Percentiles rank a stretch among this genome's conserved stretches.
These are phyloP conservation scores for Kwoniella sp. DNA, from an alignment of 768 basidiomycete genomes.

Conservation along the genomic window DNA sequence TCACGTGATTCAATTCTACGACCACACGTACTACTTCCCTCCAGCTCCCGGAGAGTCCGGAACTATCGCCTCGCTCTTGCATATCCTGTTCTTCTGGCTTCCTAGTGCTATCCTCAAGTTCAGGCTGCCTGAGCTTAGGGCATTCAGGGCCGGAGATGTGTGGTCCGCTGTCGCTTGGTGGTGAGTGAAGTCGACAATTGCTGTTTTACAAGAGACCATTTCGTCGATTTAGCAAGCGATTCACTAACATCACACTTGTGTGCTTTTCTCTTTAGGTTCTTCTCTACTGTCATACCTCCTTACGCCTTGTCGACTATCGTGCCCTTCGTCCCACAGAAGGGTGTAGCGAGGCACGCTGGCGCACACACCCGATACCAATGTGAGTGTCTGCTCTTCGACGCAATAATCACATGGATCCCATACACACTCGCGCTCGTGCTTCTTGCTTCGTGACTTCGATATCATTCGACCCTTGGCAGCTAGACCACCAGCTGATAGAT, in stretches of 20 bases:
- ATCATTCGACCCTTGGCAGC: neutral
- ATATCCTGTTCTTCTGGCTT: slow-evolving; percentile 46
- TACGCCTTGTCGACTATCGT: slow-evolving; percentile 44
- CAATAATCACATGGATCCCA: too few species aligned
- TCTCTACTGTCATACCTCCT: slow-evolving; percentile 51
- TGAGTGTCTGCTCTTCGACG: slow-evolving; percentile 21
- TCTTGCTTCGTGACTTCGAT: too few species aligned
- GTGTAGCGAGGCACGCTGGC: slow-evolving; percentile 19
- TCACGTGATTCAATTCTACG: slow-evolving; percentile 45
- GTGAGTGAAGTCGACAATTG: slow-evolving; percentile 29
- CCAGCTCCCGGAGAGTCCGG: slow-evolving; percentile 30
- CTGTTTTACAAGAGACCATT: neutral
- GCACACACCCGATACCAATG: slow-evolving; percentile 32
- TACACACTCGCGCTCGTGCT: too few species aligned
- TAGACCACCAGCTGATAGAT: neutral
- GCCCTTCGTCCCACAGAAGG: slow-evolving; percentile 40
- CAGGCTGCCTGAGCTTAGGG: slow-evolving; percentile 37
- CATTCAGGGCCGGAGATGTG: slow-evolving; percentile 23
- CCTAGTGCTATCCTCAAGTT: slow-evolving; percentile 37
- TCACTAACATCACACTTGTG: neutral
- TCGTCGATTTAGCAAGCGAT: neutral
- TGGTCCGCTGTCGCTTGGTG: slow-evolving; percentile 46
- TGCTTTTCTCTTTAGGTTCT: slow-evolving; percentile 35
- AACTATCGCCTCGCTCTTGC: slow-evolving; percentile 32
- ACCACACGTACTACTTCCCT: slow-evolving; percentile 49